Conservation (phyloP, 2,329 filamentous ascomycete species). For the Talaromyces funiculosus region DNA sequence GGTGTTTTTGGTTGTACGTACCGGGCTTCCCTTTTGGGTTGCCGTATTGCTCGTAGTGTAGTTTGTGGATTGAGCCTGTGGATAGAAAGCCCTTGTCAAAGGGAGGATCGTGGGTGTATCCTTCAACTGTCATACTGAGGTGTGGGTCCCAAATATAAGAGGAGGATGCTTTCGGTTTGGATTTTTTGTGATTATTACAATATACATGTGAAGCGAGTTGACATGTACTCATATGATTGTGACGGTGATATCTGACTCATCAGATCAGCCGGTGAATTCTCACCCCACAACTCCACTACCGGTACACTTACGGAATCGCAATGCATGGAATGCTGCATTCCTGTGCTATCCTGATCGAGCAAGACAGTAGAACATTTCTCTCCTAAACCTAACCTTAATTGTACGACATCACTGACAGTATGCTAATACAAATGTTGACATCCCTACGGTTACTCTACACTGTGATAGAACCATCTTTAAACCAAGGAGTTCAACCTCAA, state of each 20-base stretch:
- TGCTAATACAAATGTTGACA: too few relatives aligned
- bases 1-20: conserved; percentile 13
- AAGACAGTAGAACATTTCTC: neutral
- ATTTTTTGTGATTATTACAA: too few relatives aligned
- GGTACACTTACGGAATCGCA: neutral
- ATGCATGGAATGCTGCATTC: neutral
- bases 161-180: neutral
- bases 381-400: too few relatives aligned
- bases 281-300: neutral
- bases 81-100: conserved; percentile 29
- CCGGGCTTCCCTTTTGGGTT: conserved; percentile 34
- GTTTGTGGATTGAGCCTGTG: conserved; percentile 30
- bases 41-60: conserved; percentile 38
- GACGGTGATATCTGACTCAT: neutral
- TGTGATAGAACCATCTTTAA: too few relatives aligned
- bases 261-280: neutral
- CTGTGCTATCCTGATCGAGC: neutral
- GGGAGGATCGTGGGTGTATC: conserved; percentile 29
- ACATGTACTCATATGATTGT: neutral
- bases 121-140: conserved; percentile 6
- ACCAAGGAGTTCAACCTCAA: neutral
- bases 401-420: too few relatives aligned
- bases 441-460: too few relatives aligned
- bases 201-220: neutral
- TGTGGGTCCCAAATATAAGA: neutral